phyloP scores from a whole-genome alignment of 2,329 filamentous ascomycete genomes.

The Fusarium subtropicale region DNA sequence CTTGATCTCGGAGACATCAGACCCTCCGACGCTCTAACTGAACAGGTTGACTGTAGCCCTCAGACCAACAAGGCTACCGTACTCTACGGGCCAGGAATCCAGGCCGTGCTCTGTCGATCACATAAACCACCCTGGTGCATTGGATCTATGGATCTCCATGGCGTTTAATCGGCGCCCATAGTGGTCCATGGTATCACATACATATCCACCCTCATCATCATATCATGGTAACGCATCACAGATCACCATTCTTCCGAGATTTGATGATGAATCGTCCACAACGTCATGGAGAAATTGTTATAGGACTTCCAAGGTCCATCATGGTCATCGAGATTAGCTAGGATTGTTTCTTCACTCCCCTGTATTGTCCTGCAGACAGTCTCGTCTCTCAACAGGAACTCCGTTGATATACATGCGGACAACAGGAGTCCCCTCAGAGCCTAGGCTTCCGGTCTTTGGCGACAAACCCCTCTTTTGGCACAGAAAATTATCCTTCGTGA shows the following conservation, averaged over 20 bases:
- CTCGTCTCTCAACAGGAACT: constrained; percentile 1
- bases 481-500: constrained; percentile 32
- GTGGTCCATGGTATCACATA: constrained; percentile 12
- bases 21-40: not conserved
- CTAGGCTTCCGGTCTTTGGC: constrained; percentile 4
- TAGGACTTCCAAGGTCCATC: not conserved
- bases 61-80: constrained; percentile 13
- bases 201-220: constrained; percentile 24
- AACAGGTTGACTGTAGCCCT: not conserved
- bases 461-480: constrained; percentile 20
- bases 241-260: constrained; percentile 2
- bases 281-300: not conserved
- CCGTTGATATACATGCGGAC: constrained; percentile 7
- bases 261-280: constrained; percentile 7
- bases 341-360: not conserved
- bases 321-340: not conserved
- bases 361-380: not conserved
- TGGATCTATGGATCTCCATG: constrained; percentile 18
- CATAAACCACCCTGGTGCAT: constrained; percentile 24
- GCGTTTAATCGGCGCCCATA: constrained; percentile 7
- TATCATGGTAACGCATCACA: constrained; percentile 24
- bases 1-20: constrained; percentile 6
- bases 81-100: constrained; percentile 4
- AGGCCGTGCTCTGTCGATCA: constrained; percentile 19
- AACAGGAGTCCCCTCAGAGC: constrained; percentile 9